Evolutionary conservation across 345 rosid genomes (phyloP).

Genomic region (Sapria himalayana): DNA sequence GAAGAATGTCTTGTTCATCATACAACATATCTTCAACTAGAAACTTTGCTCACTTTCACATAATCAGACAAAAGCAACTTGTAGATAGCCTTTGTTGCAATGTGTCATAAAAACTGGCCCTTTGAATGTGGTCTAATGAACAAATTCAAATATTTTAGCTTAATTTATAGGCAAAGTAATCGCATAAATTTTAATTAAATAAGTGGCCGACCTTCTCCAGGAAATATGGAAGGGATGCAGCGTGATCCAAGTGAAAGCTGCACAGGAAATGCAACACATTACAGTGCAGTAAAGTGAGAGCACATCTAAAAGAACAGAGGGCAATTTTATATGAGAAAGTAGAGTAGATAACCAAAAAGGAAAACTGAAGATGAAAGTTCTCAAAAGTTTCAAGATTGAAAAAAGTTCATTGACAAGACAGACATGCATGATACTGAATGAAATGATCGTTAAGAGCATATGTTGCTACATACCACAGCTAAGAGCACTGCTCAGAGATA

Average conservation of each 20-base stretch:
- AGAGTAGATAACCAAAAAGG: no score
- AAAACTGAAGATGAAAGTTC: no score
- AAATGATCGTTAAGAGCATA: no score
- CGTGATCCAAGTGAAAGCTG: conserved; percentile 99
- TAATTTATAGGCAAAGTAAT: no score
- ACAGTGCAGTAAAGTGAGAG: background rate
- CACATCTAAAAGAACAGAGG: background rate
- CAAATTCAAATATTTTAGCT: conserved; percentile 5
- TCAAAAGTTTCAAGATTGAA: no score
- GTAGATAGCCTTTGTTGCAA: conserved; percentile 89
- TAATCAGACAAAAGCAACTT: conserved; percentile 75
- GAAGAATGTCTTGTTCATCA: conserved; percentile 71
- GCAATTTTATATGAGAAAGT: no score
- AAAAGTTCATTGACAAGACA: no score
- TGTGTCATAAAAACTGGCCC: conserved; percentile 93
- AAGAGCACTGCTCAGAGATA: no score
- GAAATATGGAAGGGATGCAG: conserved; percentile 88
- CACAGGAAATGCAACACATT: conserved; percentile 10
- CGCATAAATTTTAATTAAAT: background rate
- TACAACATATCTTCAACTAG: conserved; percentile 90
- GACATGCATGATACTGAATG: no score
- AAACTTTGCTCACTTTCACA: conserved; percentile 93
- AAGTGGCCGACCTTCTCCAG: conserved; percentile 55
- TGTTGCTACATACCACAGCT: no score
- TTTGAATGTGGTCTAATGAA: conserved; percentile 56